phyloP scores from a whole-genome alignment of 2,329 filamentous ascomycete genomes.

The Aspergillus persii region DNA sequence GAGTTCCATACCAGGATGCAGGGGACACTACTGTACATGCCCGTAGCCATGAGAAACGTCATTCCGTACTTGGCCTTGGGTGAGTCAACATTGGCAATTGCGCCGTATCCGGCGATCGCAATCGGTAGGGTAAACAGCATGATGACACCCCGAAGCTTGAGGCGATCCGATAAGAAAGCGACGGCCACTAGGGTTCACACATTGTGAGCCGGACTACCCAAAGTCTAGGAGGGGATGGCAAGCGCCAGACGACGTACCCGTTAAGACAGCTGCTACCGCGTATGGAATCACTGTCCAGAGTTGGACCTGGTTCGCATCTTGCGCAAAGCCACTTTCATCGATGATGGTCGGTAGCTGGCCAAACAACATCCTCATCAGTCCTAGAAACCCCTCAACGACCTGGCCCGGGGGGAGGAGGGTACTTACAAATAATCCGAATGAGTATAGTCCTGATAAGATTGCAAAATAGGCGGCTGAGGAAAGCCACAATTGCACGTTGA shows the following conservation, averaged over 20 bases:
- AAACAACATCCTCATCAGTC: background rate
- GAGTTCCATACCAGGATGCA: conserved; percentile 65
- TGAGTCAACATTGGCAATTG: conserved; percentile 56
- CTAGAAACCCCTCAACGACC: background rate
- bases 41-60: conserved; percentile 66
- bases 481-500: conserved; percentile 63
- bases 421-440: conserved; percentile 62
- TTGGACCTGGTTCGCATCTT: conserved; percentile 57
- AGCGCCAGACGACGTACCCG: conserved; percentile 39
- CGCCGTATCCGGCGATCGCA: conserved; percentile 64
- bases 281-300: conserved; percentile 65
- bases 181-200: conserved; percentile 21
- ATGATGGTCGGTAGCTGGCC: conserved; percentile 62
- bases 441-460: conserved; percentile 58
- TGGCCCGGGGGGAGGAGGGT: background rate
- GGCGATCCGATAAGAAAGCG: conserved; percentile 60
- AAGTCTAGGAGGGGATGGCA: background rate
- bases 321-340: conserved; percentile 53
- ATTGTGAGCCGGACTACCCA: background rate
- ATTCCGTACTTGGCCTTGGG: conserved; percentile 60
- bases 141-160: conserved; percentile 58
- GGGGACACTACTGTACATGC: conserved; percentile 63
- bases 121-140: conserved; percentile 64
- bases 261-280: conserved; percentile 57
- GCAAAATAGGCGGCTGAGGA: conserved; percentile 62